Evolutionary conservation across 73 alveolate genomes (phyloP), one percentile per base, ranked within the genome.

Genomic region (Tetrahymena borealis): DNA sequence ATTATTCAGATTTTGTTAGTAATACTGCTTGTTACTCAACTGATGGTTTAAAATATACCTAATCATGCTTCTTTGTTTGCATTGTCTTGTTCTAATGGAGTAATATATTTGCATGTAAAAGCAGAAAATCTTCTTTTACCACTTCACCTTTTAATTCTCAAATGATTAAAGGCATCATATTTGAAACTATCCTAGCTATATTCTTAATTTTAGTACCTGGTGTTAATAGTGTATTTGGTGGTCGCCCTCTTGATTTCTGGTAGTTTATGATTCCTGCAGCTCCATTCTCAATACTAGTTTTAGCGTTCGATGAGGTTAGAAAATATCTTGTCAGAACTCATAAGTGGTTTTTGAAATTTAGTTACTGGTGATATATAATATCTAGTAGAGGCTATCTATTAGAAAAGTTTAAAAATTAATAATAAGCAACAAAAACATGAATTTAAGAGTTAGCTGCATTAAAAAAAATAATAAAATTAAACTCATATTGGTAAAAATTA

Each of bases 191-290:
- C n/a, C 35, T 93, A 33, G 90, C 78, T 39, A 9, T 93, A 36
- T 85, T 39, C 95, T 79, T 93, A 12, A 93, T 93, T 11, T 93
- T 79, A 28, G 33, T 90, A 13, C 95, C 95, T 39, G 95, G 95
- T 18, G 95, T 93, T 24, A 93, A 93, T 93, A 85, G 78, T 16
- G 90, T 90, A 91, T 93, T 93, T 90, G 95, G 95, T 85, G 95
- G 93, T 12, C 90, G 95, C 40, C 95, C 95, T 28, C 91, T 93
- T 9, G 95, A 93, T 41, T 79, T 91, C 39, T 92, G 95, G 11
- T 98, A 32, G 0, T 41, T 32, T 85, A 93, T 91, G 38, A 85
- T 93, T 91, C 95, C 95, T 15, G 95, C 93, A 3, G 79, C 91
- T 3, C 95, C 95, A 24, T 93, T 78, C 39, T 93, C 95, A 6